Evolutionary conservation across 2,329 filamentous ascomycete genomes (phyloP).

Genomic region (Massarina eburnea): DNA sequence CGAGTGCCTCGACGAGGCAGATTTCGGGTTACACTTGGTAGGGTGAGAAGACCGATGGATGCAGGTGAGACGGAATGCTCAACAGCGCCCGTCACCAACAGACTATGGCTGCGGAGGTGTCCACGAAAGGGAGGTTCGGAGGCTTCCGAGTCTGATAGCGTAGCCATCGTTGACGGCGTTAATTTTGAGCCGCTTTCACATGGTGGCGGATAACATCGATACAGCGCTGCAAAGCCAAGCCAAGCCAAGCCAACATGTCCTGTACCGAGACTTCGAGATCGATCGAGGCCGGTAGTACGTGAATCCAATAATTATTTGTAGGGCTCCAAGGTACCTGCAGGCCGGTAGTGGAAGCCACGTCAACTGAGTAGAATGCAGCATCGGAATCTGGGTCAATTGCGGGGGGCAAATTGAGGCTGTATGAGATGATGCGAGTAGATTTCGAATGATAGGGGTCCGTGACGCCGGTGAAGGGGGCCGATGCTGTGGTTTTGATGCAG

Average conservation of each 20-base stretch:
- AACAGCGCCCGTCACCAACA: too few relatives aligned
- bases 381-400: slow-evolving; percentile 17
- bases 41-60: background rate
- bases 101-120: background rate
- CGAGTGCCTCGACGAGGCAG: background rate
- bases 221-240: slow-evolving; percentile 1
- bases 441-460: slow-evolving; percentile 9
- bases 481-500: slow-evolving; percentile 18
- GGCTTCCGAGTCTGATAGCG: background rate
- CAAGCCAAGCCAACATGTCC: slow-evolving; percentile 6
- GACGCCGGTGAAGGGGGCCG: slow-evolving; percentile 15
- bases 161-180: background rate
- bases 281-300: slow-evolving; percentile 6
- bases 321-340: slow-evolving; percentile 7
- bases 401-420: slow-evolving; percentile 20
- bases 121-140: background rate
- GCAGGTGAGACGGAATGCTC: background rate
- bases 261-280: slow-evolving; percentile 5
- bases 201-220: background rate
- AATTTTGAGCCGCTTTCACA: background rate
- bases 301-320: background rate
- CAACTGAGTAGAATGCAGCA: slow-evolving; percentile 8
- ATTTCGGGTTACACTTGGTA: background rate
- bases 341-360: slow-evolving; percentile 20
- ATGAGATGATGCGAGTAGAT: slow-evolving; percentile 13